Evolutionary conservation across 306 rosid species (phyloP), one percentile per base, ranked within the genome.

Genomic region (Canavalia gladiata): DNA sequence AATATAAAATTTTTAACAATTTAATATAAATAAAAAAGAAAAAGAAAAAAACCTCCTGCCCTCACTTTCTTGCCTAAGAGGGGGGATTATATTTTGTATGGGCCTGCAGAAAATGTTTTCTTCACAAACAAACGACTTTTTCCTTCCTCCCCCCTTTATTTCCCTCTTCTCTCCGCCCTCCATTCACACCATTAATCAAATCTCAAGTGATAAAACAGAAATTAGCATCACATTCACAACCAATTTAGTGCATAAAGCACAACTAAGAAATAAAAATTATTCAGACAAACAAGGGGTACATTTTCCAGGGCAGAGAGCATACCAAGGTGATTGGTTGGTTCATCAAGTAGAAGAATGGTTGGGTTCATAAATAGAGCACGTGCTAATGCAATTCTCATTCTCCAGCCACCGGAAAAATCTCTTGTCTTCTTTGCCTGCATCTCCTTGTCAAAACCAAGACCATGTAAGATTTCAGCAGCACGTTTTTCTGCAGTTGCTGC

Each of bases 341-440:
- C 99, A 84, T 95, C 99, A 51, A 95, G 97, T 35, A 95, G 81
- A 81, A 95, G 90, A 87, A 95, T 75, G 43, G 99, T 95, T 65
- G 99, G 99, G 34, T 95, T 95, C 82, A 95, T 95, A 85, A 95
- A 95, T 8, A 95, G 84, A 37, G 99, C 98, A 69, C 98, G 90
- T 28, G 98, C 98, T 64, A 95, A 77, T 10, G 98, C 96, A 83
- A 95, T 93, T 80, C 99, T 89, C 99, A 95, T 95, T 76, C 99
- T 95, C 99, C 99, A 95, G 63, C 99, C 99, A 72, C 99, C 99
- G 25, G 99, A 95, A 86, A 95, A 95, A 84, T 95, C 99, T 8
- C 92, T 83, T 0, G 98, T 93, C 87, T 90, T 93, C 91, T 93
- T 91, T 35, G 87, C 90, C 62, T 95, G 99, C 99, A 95, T 95